Conservation (phyloP, 305 asterid species). For the Coffea humblotiana region DNA sequence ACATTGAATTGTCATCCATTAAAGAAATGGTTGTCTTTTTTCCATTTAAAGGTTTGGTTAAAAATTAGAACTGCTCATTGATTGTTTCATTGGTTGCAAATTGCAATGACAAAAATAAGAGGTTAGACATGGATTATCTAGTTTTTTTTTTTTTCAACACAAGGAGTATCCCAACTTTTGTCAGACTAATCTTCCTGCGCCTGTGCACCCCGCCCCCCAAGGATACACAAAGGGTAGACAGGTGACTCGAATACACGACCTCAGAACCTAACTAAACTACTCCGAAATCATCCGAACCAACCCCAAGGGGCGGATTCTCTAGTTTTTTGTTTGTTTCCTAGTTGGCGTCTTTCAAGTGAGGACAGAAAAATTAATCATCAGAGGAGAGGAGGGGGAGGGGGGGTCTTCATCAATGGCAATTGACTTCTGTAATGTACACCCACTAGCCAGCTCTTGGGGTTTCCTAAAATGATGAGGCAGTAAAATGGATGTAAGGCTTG, state of each 20-base stretch:
- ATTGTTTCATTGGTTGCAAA: neutral
- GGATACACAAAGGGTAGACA: too few species aligned
- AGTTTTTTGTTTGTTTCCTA: neutral
- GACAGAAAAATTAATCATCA: neutral
- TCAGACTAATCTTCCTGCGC: too few species aligned
- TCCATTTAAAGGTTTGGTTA: neutral
- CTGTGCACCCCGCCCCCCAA: too few species aligned
- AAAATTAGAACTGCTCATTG: neutral
- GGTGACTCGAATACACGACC: too few species aligned
- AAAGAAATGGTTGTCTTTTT: neutral
- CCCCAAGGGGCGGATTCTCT: too few species aligned
- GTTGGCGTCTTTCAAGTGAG: neutral
- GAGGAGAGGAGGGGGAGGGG: fast-evolving
- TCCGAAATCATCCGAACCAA: too few species aligned
- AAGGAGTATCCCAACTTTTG: too few species aligned
- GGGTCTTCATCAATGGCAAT: too few species aligned
- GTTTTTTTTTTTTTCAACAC: too few species aligned
- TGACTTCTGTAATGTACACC: too few species aligned
- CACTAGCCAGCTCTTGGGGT: neutral
- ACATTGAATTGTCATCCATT: neutral
- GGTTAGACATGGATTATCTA: neutral
- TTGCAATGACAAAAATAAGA: neutral
- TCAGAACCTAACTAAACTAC: too few species aligned
- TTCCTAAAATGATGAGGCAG: neutral
- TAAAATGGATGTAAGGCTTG: neutral